A percentile compares a stretch with the other conserved stretches of the same genome.
Evolutionary conservation across 169 alveolate genomes (phyloP).

Genomic region (Babesia sp.): DNA sequence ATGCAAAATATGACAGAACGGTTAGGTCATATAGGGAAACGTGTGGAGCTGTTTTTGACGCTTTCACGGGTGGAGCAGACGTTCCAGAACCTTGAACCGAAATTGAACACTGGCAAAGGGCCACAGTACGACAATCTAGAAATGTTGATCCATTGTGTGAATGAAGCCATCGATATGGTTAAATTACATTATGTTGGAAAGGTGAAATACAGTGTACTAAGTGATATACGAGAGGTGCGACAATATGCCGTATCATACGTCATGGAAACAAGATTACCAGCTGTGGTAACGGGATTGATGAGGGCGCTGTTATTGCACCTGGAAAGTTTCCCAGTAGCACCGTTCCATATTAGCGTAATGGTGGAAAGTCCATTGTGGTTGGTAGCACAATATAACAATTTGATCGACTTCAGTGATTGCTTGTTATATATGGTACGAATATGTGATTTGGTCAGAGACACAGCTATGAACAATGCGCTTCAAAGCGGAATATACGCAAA

Average conservation of each 20-base stretch:
- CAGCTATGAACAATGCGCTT: conserved; percentile 18
- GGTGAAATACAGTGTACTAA: background rate
- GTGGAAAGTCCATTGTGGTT: conserved; percentile 40
- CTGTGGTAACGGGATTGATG: conserved; percentile 5
- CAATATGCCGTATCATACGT: conserved; percentile 43
- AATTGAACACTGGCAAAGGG: background rate
- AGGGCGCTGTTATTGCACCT: conserved; percentile 5
- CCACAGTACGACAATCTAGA: conserved; percentile 3
- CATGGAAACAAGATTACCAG: conserved; percentile 26
- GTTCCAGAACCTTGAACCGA: conserved; percentile 14
- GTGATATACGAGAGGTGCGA: conserved; percentile 5
- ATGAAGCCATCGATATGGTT: conserved; percentile 33
- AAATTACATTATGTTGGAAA: conserved; percentile 3
- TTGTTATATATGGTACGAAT: conserved; percentile 7
- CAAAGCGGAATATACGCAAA: conserved; percentile 12
- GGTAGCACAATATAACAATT: conserved; percentile 20
- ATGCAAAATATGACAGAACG: background rate
- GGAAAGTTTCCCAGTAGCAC: conserved; percentile 43
- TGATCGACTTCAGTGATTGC: conserved; percentile 34
- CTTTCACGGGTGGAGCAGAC: conserved; percentile 23
- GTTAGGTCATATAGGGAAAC: conserved; percentile 22
- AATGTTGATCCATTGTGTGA: conserved; percentile 12
- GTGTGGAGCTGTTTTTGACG: conserved; percentile 18
- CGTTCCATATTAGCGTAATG: conserved; percentile 16
- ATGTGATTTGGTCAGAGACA: conserved; percentile 17